phyloP scores from a whole-genome alignment of 2,329 filamentous ascomycete genomes.

The Aspergillus ochraceus region DNA sequence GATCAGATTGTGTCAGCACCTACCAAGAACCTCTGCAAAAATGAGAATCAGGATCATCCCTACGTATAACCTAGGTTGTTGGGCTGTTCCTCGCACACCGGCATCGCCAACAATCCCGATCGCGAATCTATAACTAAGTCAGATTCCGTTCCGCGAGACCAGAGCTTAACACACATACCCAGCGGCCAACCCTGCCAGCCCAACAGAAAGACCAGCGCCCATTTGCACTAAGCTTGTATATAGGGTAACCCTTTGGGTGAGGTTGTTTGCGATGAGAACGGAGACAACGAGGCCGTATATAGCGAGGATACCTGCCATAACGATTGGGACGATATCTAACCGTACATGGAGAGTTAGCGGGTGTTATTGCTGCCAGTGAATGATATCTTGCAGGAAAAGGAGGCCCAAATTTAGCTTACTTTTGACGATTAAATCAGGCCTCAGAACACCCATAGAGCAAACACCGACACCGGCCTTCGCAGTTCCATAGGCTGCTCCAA shows the following conservation, averaged over 20 bases:
- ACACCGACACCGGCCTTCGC: slow-evolving; percentile 99
- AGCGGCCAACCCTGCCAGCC: slow-evolving; percentile 78
- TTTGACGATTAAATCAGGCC: slow-evolving; percentile 98
- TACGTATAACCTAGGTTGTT: slow-evolving; percentile 70
- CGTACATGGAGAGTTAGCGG: not conserved
- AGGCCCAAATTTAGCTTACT: slow-evolving; percentile 62
- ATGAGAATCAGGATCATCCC: slow-evolving; percentile 99
- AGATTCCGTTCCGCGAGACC: slow-evolving; percentile 13
- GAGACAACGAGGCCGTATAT: slow-evolving; percentile 93
- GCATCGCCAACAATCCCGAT: slow-evolving; percentile 75
- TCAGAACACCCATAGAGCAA: slow-evolving; percentile 94
- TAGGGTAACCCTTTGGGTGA: slow-evolving; percentile 70
- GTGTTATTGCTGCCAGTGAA: no score
- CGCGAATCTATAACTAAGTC: slow-evolving; percentile 59
- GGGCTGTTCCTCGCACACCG: slow-evolving; percentile 53
- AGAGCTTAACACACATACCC: slow-evolving; percentile 40
- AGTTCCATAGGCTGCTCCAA: slow-evolving; percentile 96
- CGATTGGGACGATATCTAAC: slow-evolving; percentile 95
- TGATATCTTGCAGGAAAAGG: not conserved
- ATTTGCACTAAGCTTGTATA: slow-evolving; percentile 85
- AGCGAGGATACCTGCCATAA: slow-evolving; percentile 99
- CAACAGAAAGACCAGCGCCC: slow-evolving; percentile 78
- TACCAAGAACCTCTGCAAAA: slow-evolving; percentile 98
- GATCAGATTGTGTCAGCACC: slow-evolving; percentile 34
- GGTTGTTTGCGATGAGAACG: slow-evolving; percentile 80